Conservation (phyloP, 169 alveolate genomes). For the Plasmodium falciparum region DNA sequence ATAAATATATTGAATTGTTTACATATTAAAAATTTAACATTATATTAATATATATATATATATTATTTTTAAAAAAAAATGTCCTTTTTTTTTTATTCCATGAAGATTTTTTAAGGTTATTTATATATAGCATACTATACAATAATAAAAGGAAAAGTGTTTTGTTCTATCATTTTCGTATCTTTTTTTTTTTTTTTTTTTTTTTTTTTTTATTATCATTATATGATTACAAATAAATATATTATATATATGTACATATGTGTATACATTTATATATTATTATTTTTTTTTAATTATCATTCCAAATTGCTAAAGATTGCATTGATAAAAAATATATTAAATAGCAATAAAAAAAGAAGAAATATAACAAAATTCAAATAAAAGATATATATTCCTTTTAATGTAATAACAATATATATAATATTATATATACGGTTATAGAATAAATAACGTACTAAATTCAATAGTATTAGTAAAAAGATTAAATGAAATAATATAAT, state of each 20-base stretch:
- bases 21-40: too few species aligned
- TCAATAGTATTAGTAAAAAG: too few species aligned
- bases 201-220: background rate
- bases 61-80: conserved; percentile 33
- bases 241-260: conserved; percentile 13
- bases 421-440: too few species aligned
- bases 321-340: conserved; percentile 9
- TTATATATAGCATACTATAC: too few species aligned
- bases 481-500: too few species aligned
- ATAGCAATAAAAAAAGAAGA: background rate
- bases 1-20: too few species aligned
- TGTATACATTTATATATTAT: conserved; percentile 3
- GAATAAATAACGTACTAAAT: too few species aligned
- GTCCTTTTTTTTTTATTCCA: conserved; percentile 15
- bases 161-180: conserved; percentile 47
- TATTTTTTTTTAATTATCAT: conserved; percentile 26
- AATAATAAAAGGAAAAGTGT: conserved; percentile 2
- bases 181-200: conserved; percentile 4
- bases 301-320: conserved; percentile 57
- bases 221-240: conserved; percentile 12
- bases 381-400: background rate
- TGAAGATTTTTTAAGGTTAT: conserved; percentile 43
- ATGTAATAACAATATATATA: too few species aligned
- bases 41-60: background rate
- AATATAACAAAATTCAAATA: conserved; percentile 1